phyloP scores from a whole-genome alignment of 2,329 filamentous ascomycete genomes.

The Ascochyta clinopodiicola region DNA sequence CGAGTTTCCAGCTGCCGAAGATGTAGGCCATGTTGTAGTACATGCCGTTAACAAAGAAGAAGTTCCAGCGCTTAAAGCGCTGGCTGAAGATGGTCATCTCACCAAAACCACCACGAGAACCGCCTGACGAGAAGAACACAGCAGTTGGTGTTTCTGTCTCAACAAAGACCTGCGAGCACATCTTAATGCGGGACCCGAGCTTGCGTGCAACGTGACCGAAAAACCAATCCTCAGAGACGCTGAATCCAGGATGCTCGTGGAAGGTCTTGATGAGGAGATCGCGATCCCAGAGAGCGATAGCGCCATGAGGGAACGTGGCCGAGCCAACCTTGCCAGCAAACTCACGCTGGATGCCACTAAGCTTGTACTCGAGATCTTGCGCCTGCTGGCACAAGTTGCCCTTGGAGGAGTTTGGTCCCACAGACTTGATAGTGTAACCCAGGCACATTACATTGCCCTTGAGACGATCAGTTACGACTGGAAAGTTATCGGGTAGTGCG shows the following conservation, averaged over 20 bases:
- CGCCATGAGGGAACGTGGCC: slow-evolving; percentile 59
- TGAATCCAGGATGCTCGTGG: slow-evolving; percentile 58
- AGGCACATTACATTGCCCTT: slow-evolving; percentile 53
- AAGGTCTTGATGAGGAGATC: slow-evolving; percentile 56
- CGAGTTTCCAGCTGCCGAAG: slow-evolving; percentile 56
- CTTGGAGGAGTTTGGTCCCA: slow-evolving; percentile 24
- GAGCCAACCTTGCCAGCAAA: slow-evolving; percentile 55
- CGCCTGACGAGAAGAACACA: slow-evolving; percentile 52
- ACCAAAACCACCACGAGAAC: slow-evolving; percentile 56
- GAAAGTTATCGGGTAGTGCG: slow-evolving; percentile 56
- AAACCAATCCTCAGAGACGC: slow-evolving; percentile 61
- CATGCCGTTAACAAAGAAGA: slow-evolving; percentile 59
- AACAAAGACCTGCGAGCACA: slow-evolving; percentile 59
- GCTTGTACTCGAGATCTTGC: slow-evolving; percentile 61
- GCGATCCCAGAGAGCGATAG: slow-evolving; percentile 58
- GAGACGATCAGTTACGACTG: slow-evolving; percentile 54
- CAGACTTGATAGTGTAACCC: slow-evolving; percentile 50
- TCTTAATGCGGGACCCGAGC: slow-evolving; percentile 55
- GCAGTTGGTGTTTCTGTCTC: slow-evolving; percentile 58
- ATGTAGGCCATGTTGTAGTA: slow-evolving; percentile 58
- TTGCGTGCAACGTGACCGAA: slow-evolving; percentile 57
- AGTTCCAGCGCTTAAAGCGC: slow-evolving; percentile 60
- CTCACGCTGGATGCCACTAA: slow-evolving; percentile 55
- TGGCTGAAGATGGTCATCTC: slow-evolving; percentile 62
- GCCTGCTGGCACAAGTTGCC: slow-evolving; percentile 48